Base-by-base conservation (phyloP, 352 stramenopile genomes). In the Globisporangium lucens region DNA sequence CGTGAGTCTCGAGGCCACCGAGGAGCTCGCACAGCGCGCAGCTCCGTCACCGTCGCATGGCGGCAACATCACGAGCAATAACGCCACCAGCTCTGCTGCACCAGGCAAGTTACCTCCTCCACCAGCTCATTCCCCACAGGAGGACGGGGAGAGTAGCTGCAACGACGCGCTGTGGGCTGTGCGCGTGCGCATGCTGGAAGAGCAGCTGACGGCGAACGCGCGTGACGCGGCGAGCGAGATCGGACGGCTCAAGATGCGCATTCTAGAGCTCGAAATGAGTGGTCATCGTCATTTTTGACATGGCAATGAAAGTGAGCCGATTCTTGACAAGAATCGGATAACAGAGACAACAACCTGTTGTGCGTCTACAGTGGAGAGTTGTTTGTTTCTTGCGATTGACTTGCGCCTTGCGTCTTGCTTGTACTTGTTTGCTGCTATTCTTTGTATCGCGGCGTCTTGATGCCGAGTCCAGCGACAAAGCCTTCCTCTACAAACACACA, bases 401-500 rank as follows among this genome's bases (percentile, higher is more conserved):
- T 58, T 51, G 35, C 20, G 17, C 5, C 55, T 5, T 70, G 46
- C 36, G 5, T 62, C 38, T 58, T 41, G 52, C 46, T 8, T 63
- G 13, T 61, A 29, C 2, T 30, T 5, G 13, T 43, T 43, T 22
- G 24, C 33, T 71, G 70, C 47, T 76, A 69, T 47, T 87, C 78
- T 43, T 90, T 80, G 72, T 93, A 94, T 63, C 85, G 79, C 5
- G 81, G 69, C 1, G 66, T 77, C 69, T 96, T 96, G 69, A 94
- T 69, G 41, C 86, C 85, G 27, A 94, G 66, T 29, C 89, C 89
- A 63, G 89, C 87, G 47, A 96, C 81, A 43, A 93, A 96, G 20
- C 89, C 89, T 63, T 93, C 84, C n/a, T 61, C 83, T 91, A 64
- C 56, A 61, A 61, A 20, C 41, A 20, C 52, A 15, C 27, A 47